A percentile compares a stretch with the other conserved stretches of the same genome.
phyloP scores from a whole-genome alignment of 345 rosid genomes.

The Alliaria petiolata region DNA sequence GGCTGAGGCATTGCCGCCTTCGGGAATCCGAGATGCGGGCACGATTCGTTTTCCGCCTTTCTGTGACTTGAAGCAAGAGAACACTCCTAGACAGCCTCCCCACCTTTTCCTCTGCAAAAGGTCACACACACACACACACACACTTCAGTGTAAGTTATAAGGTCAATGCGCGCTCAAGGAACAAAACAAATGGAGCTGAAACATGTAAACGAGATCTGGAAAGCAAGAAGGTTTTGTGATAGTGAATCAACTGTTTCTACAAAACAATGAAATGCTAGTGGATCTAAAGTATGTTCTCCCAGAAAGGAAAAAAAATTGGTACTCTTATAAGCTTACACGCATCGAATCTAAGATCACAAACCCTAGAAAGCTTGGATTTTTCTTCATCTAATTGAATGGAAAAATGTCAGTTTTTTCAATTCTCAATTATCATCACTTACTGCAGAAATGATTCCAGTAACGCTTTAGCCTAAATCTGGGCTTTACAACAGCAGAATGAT shows the following conservation, averaged over 20 bases:
- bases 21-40: slow-evolving; percentile 84
- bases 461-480: background rate
- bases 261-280: too few species aligned
- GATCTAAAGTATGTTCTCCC: background rate
- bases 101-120: slow-evolving; percentile 75
- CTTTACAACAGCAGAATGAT: background rate
- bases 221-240: background rate
- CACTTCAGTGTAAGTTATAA: background rate
- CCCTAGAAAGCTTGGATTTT: background rate
- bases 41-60: slow-evolving; percentile 92
- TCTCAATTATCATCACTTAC: too few species aligned
- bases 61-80: slow-evolving; percentile 75
- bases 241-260: background rate
- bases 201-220: background rate
- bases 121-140: too few species aligned
- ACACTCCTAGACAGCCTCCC: slow-evolving; percentile 85
- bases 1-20: slow-evolving; percentile 58
- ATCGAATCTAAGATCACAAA: slow-evolving; percentile 17
- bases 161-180: background rate
- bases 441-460: too few species aligned
- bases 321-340: slow-evolving; percentile 5
- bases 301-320: background rate
- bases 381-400: background rate
- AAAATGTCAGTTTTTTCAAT: background rate
- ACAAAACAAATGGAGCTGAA: background rate